These are phyloP conservation scores for Graphiopsis chlorocephala DNA, from an alignment of 2,329 filamentous ascomycete genomes.

Conservation along the genomic window DNA sequence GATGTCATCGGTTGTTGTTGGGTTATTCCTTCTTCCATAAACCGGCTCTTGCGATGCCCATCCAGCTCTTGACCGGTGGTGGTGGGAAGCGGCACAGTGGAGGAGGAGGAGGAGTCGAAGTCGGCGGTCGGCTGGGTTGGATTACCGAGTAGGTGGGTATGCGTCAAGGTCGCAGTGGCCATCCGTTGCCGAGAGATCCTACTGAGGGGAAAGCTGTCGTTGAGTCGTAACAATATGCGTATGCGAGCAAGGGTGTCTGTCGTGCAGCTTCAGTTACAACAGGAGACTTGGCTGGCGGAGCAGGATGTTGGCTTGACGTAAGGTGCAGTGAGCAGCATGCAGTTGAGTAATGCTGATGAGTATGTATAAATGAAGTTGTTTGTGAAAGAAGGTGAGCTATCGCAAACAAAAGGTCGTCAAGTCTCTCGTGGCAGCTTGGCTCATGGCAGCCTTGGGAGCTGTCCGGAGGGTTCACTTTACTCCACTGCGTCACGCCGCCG, in stretches of 20 bases:
- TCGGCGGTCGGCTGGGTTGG: neutral
- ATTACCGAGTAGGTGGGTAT: neutral
- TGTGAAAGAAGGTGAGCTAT: conserved; percentile 2
- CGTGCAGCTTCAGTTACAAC: neutral
- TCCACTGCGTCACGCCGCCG: neutral
- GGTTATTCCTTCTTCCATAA: conserved; percentile 16
- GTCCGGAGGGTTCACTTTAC: neutral
- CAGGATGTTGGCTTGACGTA: neutral
- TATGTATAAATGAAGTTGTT: conserved; percentile 15
- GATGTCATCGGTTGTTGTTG: neutral
- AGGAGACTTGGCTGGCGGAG: neutral
- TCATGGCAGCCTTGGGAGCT: neutral
- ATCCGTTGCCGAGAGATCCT: neutral
- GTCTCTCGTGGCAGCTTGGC: neutral
- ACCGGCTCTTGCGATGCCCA: conserved; percentile 17
- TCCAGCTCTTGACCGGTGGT: conserved; percentile 10
- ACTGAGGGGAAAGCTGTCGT: conserved; percentile 10
- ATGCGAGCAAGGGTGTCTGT: neutral
- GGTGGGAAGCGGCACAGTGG: neutral
- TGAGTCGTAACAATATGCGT: conserved; percentile 1
- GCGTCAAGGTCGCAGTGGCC: neutral
- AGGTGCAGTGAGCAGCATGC: neutral
- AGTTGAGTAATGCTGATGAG: neutral
- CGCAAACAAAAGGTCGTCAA: conserved; percentile 1
- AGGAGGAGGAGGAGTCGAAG: neutral